Evolutionary conservation across 2,329 filamentous ascomycete genomes (phyloP), one percentile per base, ranked within the genome.

Genomic region (Cercospora sp.): DNA sequence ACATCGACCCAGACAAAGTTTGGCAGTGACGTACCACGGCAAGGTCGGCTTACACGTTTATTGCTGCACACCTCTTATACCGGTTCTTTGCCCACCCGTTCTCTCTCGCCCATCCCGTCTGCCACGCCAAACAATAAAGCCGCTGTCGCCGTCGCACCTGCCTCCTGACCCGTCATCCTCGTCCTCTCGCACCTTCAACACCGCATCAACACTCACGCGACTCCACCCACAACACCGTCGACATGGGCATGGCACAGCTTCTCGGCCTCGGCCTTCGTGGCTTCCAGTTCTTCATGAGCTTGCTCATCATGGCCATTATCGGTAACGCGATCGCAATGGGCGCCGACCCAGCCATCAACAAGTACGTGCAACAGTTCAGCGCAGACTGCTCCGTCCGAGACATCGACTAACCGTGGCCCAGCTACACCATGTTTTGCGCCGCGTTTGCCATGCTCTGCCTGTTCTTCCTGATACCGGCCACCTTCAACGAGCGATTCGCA

Each of bases 371-470:
- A 28, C 59, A 61, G 8, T 7, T 20, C 31, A 36, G 23, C 18
- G 9, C 16, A 33, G 9, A 23, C n/a, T 40, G 13, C 36, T 28
- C 5, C 26, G 1, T 18, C 26, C 53, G 59, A 28, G 30, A 60
- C 18, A 60, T 13, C n/a, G 30, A 28, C 59, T 61, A 12, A 61
- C 59, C 4, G 10, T 28, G 59, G 2, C 20, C 23, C 59, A 61
- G 59, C 62, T 64, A 64, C 62, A 83, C 87, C 79, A 90, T 94
- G 82, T 94, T 93, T 78, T 87, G 90, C 71, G 83, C 87, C 40
- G 85, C 86, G 0, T 83, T 91, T 70, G 85, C 85, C 51, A 90
- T 91, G 88, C 75, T 93, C 33, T 85, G 86, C 55, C 80, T 88
- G 45, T 78, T 93, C 61, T 89, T 87, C 78, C 89, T 90, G 65